phyloP scores from a whole-genome alignment of 257 asterid species.

The Dorcoceras hygrometricum region DNA sequence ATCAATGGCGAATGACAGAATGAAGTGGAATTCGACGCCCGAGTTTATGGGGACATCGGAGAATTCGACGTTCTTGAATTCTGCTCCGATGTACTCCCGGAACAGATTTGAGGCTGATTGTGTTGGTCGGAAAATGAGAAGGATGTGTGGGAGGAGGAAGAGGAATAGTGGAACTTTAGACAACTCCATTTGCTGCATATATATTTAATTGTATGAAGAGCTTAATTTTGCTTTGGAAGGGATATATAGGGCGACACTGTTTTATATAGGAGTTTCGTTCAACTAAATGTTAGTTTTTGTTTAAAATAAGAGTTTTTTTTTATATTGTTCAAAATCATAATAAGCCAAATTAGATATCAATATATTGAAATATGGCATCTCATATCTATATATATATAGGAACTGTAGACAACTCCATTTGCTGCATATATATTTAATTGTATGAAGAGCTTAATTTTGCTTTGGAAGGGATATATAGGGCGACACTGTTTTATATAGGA shows the following conservation, averaged over 20 bases:
- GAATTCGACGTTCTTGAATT: slow-evolving; percentile 57
- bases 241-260: background rate
- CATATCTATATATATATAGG: too few species aligned
- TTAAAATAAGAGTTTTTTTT: too few species aligned
- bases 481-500: background rate
- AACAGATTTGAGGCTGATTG: slow-evolving; percentile 41
- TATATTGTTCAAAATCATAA: too few species aligned
- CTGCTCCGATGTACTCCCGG: slow-evolving; percentile 76
- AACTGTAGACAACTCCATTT: slow-evolving; percentile 35
- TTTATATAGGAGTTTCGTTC: background rate
- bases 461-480: background rate
- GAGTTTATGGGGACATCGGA: slow-evolving; percentile 63
- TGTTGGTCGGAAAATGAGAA: slow-evolving; percentile 4
- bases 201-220: too few species aligned
- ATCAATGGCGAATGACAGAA: slow-evolving; percentile 81
- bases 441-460: background rate
- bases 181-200: slow-evolving; percentile 33
- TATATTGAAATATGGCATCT: too few species aligned
- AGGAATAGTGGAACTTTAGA: slow-evolving; percentile 19
- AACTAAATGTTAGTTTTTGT: background rate
- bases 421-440: too few species aligned
- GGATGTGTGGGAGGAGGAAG: slow-evolving; percentile 25
- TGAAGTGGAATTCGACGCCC: slow-evolving; percentile 72
- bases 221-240: background rate
- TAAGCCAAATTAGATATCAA: too few species aligned